phyloP scores from a whole-genome alignment of 2,329 filamentous ascomycete species.

The Paracoccidioides brasiliensis region DNA sequence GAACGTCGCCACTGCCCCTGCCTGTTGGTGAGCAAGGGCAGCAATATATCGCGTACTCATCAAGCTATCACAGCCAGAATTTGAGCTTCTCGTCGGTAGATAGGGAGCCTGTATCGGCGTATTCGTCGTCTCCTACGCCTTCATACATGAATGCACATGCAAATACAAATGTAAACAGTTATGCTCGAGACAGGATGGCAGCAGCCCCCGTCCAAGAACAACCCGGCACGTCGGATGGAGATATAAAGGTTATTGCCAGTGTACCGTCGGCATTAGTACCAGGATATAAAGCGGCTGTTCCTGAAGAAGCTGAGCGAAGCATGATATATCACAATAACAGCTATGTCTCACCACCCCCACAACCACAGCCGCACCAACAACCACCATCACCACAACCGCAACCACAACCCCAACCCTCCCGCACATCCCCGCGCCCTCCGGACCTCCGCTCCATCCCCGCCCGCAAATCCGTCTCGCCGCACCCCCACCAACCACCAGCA shows the following conservation, averaged over 20 bases:
- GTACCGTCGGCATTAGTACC: slow-evolving; percentile 31
- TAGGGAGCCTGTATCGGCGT: slow-evolving; percentile 9
- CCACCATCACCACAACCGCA: not conserved
- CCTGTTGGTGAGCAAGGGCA: slow-evolving; percentile 1
- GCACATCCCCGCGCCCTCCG: slow-evolving; percentile 20
- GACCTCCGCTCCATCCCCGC: slow-evolving; percentile 31
- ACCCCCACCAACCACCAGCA: slow-evolving; percentile 28
- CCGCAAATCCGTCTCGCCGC: slow-evolving; percentile 49
- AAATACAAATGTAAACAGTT: no score
- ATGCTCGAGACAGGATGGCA: slow-evolving; percentile 7
- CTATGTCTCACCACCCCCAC: not conserved
- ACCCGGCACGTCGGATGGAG: slow-evolving; percentile 16
- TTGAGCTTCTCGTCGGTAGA: slow-evolving; percentile 4
- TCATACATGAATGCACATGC: slow-evolving; percentile 17
- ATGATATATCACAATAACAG: not conserved
- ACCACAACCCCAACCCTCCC: slow-evolving; percentile 11
- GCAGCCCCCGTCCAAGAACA: slow-evolving; percentile 14
- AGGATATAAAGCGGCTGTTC: slow-evolving; percentile 25
- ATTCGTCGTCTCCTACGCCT: slow-evolving; percentile 10
- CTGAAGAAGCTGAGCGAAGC: slow-evolving; percentile 18
- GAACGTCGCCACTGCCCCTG: slow-evolving; percentile 7
- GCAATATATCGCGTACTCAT: slow-evolving; percentile 11
- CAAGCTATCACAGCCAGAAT: slow-evolving; percentile 4
- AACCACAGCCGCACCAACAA: not conserved
- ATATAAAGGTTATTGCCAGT: slow-evolving; percentile 4